These are phyloP conservation scores for Curvularia sp. DNA, from an alignment of 2,329 filamentous ascomycete species.

Conservation along the genomic window DNA sequence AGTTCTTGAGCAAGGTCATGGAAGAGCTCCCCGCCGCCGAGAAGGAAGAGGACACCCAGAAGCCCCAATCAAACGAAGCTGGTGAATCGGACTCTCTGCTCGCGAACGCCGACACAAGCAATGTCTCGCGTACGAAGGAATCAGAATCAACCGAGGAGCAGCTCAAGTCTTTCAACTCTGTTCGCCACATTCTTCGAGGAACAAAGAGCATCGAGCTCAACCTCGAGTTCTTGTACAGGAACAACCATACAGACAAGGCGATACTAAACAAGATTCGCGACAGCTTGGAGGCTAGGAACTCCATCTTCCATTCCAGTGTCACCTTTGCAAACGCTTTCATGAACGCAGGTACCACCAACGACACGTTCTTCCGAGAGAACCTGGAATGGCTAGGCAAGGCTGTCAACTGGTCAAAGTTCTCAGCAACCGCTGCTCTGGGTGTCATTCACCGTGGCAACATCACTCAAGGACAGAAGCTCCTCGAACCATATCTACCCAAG, in stretches of 20 bases:
- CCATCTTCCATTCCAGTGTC: slow-evolving; percentile 96
- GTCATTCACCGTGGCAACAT: slow-evolving; percentile 97
- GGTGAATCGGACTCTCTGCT: slow-evolving; percentile 66
- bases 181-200: slow-evolving; percentile 75
- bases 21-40: slow-evolving; percentile 69
- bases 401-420: slow-evolving; percentile 99
- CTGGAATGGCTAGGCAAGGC: slow-evolving; percentile 98
- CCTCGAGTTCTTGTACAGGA: slow-evolving; percentile 94
- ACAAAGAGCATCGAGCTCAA: slow-evolving; percentile 94
- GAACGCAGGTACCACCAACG: slow-evolving; percentile 97
- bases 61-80: slow-evolving; percentile 49
- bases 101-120: slow-evolving; percentile 60
- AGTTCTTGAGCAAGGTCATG: slow-evolving; percentile 90
- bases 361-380: slow-evolving; percentile 98
- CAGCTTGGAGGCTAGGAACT: slow-evolving; percentile 93
- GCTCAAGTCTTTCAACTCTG: slow-evolving; percentile 62
- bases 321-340: slow-evolving; percentile 99
- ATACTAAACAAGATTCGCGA: slow-evolving; percentile 97
- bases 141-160: slow-evolving; percentile 58
- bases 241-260: slow-evolving; percentile 88
- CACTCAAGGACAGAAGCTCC: slow-evolving; percentile 87
- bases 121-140: slow-evolving; percentile 59
- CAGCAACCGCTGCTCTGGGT: slow-evolving; percentile 91
- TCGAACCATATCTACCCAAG: slow-evolving; percentile 92
- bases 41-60: slow-evolving; percentile 54